Evolutionary conservation across 305 asterid species (phyloP), one percentile per base, ranked within the genome.

Genomic region (Plantago rigida): DNA sequence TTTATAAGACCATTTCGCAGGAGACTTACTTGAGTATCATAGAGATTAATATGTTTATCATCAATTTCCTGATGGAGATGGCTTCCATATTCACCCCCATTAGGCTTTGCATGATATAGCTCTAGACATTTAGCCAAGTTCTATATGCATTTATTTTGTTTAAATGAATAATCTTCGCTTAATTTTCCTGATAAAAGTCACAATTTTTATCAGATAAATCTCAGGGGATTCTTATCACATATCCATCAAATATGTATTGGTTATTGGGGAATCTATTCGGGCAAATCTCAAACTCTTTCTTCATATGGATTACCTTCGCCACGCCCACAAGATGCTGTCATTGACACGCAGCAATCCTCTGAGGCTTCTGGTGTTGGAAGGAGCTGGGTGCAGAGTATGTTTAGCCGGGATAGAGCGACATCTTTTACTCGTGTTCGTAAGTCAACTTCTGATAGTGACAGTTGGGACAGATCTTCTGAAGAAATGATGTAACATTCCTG

Each of bases 301-400:
- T 63, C 88, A 28, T 80, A 79, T 68, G 97, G 95, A 59, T 68
- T 86, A 73, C 80, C 89, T 71, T 86, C 95, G 68, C 97, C 95
- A 64, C 89, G 87, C 52, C 83, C 90, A 60, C 89, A 84, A 75
- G 94, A 82, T 77, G 71, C 81, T 63, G 77, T 77, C 10, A 75
- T 72, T 69, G 85, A 73, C 75, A 64, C 75, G 47, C 84, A 86
- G 58, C 89, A 81, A 75, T 82, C 89, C 44, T 76, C 95, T 51
- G 97, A 89, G 81, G 97, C 83, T 60, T 75, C 95, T 69, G 94
- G 74, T 67, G 82, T 79, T 56, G 97, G 97, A 71, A 82, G 97
- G 77, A 89, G 95, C 79, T 86, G 97, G 97, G 97, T 89, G 24
- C 97, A 89, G 73, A 89, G 97, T 85, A 89, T 89, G 97, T 89